Conservation (phyloP, 1,284 basidiomycete species). For the Entoloma clypeatum region DNA sequence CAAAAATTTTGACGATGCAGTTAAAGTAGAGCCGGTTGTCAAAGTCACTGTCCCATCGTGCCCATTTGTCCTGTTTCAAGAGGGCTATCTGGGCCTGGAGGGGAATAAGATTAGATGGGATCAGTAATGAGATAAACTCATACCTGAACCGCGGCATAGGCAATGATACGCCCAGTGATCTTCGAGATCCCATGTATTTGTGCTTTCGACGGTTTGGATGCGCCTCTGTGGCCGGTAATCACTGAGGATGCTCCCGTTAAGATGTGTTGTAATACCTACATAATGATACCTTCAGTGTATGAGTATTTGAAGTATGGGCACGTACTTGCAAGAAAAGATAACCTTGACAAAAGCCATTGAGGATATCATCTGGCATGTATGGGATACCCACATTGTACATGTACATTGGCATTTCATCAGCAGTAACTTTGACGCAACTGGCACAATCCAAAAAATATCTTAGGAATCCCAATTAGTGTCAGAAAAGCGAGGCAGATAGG, state of each 20-base stretch:
- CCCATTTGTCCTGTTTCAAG: too few relatives aligned
- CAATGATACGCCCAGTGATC: slow-evolving; percentile 12
- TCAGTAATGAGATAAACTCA: too few relatives aligned
- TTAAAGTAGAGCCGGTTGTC: too few relatives aligned
- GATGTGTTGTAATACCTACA: slow-evolving; percentile 16
- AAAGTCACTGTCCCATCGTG: too few relatives aligned
- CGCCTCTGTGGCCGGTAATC: slow-evolving; percentile 2
- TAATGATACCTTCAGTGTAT: not conserved
- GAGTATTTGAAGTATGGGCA: not conserved
- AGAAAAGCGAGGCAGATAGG: too few relatives aligned
- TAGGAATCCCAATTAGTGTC: too few relatives aligned
- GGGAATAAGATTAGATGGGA: too few relatives aligned
- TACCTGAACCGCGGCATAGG: slow-evolving; percentile 17
- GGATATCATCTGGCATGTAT: slow-evolving; percentile 1
- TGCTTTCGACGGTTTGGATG: slow-evolving; percentile 15
- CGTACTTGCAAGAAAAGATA: slow-evolving; percentile 1
- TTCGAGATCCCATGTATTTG: slow-evolving; percentile 9
- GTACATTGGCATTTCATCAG: slow-evolving; percentile 2
- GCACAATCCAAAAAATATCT: too few relatives aligned
- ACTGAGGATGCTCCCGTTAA: slow-evolving; percentile 15
- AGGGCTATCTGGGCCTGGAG: too few relatives aligned
- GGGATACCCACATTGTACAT: slow-evolving; percentile 3
- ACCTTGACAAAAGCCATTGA: slow-evolving; percentile 1
- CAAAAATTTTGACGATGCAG: too few relatives aligned
- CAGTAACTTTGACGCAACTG: too few relatives aligned